Conservation (phyloP, 192 early-diverging fungal species). For the Coemansia sp. region DNA sequence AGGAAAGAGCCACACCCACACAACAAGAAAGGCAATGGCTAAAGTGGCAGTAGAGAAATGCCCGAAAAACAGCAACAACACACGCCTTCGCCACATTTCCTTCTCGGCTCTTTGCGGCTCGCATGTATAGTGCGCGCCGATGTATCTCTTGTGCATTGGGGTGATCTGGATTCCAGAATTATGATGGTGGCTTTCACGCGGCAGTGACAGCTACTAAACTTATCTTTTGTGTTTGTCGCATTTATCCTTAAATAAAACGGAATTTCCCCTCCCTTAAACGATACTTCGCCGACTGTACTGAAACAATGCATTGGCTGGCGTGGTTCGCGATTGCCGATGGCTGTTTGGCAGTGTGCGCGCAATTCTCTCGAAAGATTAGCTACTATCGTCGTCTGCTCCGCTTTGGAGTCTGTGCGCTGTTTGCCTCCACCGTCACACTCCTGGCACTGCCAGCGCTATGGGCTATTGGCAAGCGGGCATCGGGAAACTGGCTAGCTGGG, state of each 20-base stretch:
- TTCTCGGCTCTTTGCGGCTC: not conserved
- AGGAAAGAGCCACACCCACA: not conserved
- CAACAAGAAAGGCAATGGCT: not conserved
- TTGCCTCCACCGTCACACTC: slow-evolving; percentile 60
- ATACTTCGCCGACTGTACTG: not conserved
- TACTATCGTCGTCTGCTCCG: slow-evolving; percentile 32
- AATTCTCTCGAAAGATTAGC: slow-evolving; percentile 29
- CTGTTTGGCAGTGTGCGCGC: slow-evolving; percentile 29
- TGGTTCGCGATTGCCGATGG: slow-evolving; percentile 33
- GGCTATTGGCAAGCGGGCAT: slow-evolving; percentile 57
- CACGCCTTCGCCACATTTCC: not conserved
- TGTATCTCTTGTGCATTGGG: not conserved
- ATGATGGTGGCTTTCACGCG: not conserved
- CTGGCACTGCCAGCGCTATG: slow-evolving; percentile 59
- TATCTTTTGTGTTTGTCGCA: not conserved
- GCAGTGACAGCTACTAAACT: not conserved
- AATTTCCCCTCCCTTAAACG: not conserved
- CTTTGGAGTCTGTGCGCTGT: slow-evolving; percentile 33
- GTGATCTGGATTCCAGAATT: not conserved
- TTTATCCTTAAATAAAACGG: not conserved
- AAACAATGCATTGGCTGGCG: slow-evolving; percentile 46
- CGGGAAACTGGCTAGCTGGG: slow-evolving; percentile 68
- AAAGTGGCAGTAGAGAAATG: slow-evolving; percentile 4
- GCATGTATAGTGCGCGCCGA: not conserved
- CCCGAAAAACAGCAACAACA: not conserved